A percentile compares a stretch with the other conserved stretches of the same genome.
These are phyloP conservation scores for Talaromyces islandicus DNA, from an alignment of 2,329 filamentous ascomycete species.

Conservation along the genomic window DNA sequence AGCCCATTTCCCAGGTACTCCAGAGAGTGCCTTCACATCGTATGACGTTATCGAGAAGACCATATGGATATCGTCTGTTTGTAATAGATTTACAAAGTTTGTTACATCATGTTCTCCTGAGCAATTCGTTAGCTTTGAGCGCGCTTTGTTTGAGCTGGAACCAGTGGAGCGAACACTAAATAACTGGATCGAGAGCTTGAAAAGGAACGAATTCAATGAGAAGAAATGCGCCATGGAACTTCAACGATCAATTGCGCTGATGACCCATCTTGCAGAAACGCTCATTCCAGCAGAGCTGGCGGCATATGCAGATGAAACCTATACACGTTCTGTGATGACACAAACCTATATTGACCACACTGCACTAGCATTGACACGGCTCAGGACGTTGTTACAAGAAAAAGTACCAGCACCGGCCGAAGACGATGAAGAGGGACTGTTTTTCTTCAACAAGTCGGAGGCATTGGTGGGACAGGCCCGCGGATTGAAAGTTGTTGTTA, in stretches of 20 bases:
- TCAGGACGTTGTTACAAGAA: conserved; percentile 61
- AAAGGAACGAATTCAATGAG: conserved; percentile 79
- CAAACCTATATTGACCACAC: conserved; percentile 78
- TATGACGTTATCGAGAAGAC: conserved; percentile 82
- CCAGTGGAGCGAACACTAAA: conserved; percentile 87
- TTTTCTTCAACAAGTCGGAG: conserved; percentile 67
- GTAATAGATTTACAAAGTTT: conserved; percentile 73
- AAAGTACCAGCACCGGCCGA: conserved; percentile 54
- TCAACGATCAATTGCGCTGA: conserved; percentile 74
- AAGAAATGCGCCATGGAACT: conserved; percentile 75
- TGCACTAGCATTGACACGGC: conserved; percentile 59
- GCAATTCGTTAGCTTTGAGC: conserved; percentile 72
- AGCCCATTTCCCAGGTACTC: conserved; percentile 55
- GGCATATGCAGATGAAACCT: conserved; percentile 69
- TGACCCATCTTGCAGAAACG: conserved; percentile 79
- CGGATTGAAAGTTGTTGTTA: conserved; percentile 74
- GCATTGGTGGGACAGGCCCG: conserved; percentile 67
- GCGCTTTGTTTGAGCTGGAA: conserved; percentile 78
- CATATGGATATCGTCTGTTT: conserved; percentile 75
- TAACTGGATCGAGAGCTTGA: conserved; percentile 76
- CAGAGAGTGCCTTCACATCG: conserved; percentile 73
- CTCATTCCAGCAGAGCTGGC: conserved; percentile 66
- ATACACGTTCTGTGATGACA: conserved; percentile 69
- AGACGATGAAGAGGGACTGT: conserved; percentile 62
- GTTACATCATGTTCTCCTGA: conserved; percentile 73